phyloP scores from a whole-genome alignment of 192 early-diverging fungal species.

The Pilaira anomala region DNA sequence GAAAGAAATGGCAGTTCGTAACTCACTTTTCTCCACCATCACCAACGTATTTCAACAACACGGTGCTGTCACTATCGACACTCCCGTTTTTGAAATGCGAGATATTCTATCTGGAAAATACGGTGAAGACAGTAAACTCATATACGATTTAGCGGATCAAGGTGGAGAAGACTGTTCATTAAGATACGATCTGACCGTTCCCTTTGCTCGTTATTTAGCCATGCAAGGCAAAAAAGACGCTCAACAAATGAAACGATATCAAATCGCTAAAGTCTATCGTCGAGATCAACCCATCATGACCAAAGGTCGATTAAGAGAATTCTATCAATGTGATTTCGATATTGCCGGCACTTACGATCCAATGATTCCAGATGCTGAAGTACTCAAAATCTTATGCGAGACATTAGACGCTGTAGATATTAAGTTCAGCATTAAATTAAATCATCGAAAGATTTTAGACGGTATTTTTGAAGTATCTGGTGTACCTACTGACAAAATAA shows the following conservation, averaged over 20 bases:
- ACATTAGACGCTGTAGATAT: slow-evolving; percentile 78
- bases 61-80: slow-evolving; percentile 96
- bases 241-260: slow-evolving; percentile 92
- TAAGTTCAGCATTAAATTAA: slow-evolving; percentile 92
- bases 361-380: slow-evolving; percentile 95
- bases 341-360: slow-evolving; percentile 90
- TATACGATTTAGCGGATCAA: slow-evolving; percentile 95
- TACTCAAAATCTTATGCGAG: slow-evolving; percentile 76
- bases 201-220: slow-evolving; percentile 93
- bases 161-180: slow-evolving; percentile 94
- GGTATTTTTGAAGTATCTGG: slow-evolving; percentile 96
- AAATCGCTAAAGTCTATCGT: slow-evolving; percentile 97
- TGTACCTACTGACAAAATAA: slow-evolving; percentile 83
- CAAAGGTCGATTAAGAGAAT: slow-evolving; percentile 96
- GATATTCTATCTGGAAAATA: slow-evolving; percentile 97
- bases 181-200: slow-evolving; percentile 95
- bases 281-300: slow-evolving; percentile 96
- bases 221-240: slow-evolving; percentile 73
- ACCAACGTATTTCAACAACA: slow-evolving; percentile 85
- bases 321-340: slow-evolving; percentile 98
- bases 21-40: slow-evolving; percentile 84
- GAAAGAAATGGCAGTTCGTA: slow-evolving; percentile 79
- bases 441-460: slow-evolving; percentile 94
- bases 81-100: slow-evolving; percentile 86
- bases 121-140: slow-evolving; percentile 96